Base-by-base conservation (phyloP, 768 basidiomycete genomes). In the Boletus rufocinnamomeus region DNA sequence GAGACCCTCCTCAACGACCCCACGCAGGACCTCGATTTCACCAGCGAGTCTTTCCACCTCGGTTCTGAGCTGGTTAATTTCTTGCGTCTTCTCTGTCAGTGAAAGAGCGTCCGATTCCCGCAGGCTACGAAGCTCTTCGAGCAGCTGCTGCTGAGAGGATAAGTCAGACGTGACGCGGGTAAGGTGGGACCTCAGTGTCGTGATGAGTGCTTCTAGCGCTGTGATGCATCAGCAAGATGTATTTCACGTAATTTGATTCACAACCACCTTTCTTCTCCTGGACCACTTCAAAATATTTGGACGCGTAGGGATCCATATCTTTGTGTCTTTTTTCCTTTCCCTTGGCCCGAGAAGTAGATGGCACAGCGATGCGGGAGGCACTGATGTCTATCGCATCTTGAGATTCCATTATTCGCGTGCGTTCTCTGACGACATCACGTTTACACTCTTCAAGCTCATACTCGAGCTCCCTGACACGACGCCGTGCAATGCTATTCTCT, bases 231-330 rank as follows among this genome's bases (percentile, higher is more conserved):
- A 67, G 56, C n/a, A 54, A 48, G 16, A 46, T 25, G 19, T 54
- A 56, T 50, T 44, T 16, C 17, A 7, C 1, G 46, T n/a, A 23
- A 34, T n/a, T 34, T 40, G 32, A 40, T 47, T 35, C n/a, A 11
- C n/a, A 67, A 73, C 11, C 50, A 93, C 93, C 91, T 79, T 91
- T 91, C 72, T 95, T 95, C 72, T 95, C 93, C 60, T 91, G 88
- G 0, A 95, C 89, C 6, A 84, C 88, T 62, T 91, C 88, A 56
- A 81, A 80, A 63, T 94, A 93, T 52, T 87, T 76, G 59, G 79
- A 76, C 25, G 75, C 69, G 28, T 79, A 44, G 2, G 54, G 47
- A 16, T 79, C 75, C 49, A 76, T 74, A 11, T 76, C 77, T 43
- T 77, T 79, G 27, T 40, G 46, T 49, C 62, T 66, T 52, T 28